phyloP scores from a whole-genome alignment of 2,329 filamentous ascomycete genomes.

The Xylariaceae sp. region DNA sequence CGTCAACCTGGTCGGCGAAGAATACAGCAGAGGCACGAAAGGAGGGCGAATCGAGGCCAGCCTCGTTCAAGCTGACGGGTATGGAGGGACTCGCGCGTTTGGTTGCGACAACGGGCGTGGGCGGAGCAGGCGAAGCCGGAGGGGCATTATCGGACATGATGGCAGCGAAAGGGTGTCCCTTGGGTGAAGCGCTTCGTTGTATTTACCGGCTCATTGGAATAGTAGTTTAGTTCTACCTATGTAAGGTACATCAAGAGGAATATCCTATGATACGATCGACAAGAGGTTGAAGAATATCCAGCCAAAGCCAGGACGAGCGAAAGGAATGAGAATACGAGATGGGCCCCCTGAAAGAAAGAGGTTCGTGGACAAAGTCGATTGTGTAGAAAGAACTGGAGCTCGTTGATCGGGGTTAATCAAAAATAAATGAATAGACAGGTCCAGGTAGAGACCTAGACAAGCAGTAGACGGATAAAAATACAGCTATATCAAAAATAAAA shows the following conservation, averaged over 20 bases:
- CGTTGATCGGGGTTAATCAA: background rate
- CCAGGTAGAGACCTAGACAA: background rate
- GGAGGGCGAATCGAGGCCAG: constrained; percentile 90
- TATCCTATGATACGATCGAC: background rate
- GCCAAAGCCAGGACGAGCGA: background rate
- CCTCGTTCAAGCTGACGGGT: constrained; percentile 87
- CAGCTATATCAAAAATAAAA: background rate
- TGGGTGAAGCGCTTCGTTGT: constrained; percentile 1
- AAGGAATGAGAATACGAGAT: background rate
- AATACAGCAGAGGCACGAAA: constrained; percentile 84
- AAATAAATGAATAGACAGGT: background rate
- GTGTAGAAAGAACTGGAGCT: background rate
- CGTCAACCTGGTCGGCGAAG: constrained; percentile 87
- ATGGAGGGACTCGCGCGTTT: constrained; percentile 40
- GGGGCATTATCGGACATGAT: constrained; percentile 28
- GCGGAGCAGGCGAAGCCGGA: constrained; percentile 20
- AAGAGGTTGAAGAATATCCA: background rate
- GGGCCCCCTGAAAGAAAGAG: background rate
- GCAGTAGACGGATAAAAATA: background rate
- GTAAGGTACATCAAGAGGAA: background rate
- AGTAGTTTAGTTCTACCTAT: background rate
- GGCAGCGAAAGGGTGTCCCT: background rate
- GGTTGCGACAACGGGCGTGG: constrained; percentile 14
- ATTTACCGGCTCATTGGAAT: constrained; percentile 16
- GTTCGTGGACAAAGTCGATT: background rate